Evolutionary conservation across 2,329 filamentous ascomycete genomes (phyloP).

Genomic region (Botryotinia calthae): DNA sequence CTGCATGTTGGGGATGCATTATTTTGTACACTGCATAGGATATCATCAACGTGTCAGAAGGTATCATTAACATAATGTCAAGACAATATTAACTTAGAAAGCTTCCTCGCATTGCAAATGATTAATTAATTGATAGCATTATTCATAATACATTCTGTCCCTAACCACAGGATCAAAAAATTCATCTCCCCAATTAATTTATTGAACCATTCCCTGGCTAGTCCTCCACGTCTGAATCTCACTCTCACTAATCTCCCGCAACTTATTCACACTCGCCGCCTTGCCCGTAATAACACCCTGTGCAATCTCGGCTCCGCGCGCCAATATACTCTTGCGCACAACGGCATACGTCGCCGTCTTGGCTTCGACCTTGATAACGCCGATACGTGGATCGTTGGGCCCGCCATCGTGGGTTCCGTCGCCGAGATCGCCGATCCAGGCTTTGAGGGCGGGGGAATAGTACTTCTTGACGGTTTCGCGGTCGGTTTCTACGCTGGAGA

Average conservation of each 20-base stretch:
- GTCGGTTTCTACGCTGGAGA: not conserved
- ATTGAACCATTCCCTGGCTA: slow-evolving; percentile 17
- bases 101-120: not conserved
- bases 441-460: slow-evolving; percentile 71
- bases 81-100: not conserved
- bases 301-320: slow-evolving; percentile 66
- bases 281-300: slow-evolving; percentile 73
- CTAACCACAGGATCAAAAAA: not conserved
- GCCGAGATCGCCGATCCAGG: slow-evolving; percentile 82
- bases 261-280: slow-evolving; percentile 68
- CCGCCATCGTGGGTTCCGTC: slow-evolving; percentile 82
- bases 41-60: not conserved
- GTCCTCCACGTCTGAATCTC: slow-evolving; percentile 49
- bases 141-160: not conserved
- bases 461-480: slow-evolving; percentile 70
- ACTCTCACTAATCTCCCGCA: slow-evolving; percentile 67
- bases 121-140: not conserved
- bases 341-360: slow-evolving; percentile 71
- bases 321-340: slow-evolving; percentile 59
- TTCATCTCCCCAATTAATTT: not conserved
- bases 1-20: not conserved
- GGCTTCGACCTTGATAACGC: slow-evolving; percentile 73
- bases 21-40: not conserved
- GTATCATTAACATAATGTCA: not conserved
- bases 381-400: slow-evolving; percentile 77